Percentiles rank a stretch among this genome's conserved stretches.
phyloP scores from a whole-genome alignment of 257 asterid species.

The Ehretia macrophylla region DNA sequence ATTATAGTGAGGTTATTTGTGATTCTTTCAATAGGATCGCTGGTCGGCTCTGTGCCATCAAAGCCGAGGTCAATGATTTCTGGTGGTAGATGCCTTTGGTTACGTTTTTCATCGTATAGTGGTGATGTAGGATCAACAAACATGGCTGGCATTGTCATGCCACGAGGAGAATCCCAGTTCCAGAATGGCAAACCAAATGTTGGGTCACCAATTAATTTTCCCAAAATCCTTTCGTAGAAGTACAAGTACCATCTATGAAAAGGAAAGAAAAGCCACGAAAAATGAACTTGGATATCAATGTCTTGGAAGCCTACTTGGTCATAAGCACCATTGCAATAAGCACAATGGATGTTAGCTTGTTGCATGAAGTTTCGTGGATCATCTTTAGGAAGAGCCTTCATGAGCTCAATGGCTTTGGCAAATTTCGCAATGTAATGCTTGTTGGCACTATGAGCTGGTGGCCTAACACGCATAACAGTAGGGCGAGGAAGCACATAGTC shows the following conservation, averaged over 20 bases:
- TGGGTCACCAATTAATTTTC: slow-evolving; percentile 21
- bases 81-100: slow-evolving; percentile 9
- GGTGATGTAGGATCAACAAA: neutral
- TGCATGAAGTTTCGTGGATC: slow-evolving; percentile 23
- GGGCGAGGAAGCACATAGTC: slow-evolving; percentile 9
- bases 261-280: slow-evolving; percentile 30
- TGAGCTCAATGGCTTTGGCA: slow-evolving; percentile 12
- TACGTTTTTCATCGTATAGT: slow-evolving; percentile 13
- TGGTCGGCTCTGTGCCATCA: neutral
- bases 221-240: slow-evolving; percentile 30
- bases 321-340: slow-evolving; percentile 26
- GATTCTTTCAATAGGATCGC: neutral
- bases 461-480: slow-evolving; percentile 10
- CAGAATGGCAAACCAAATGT: slow-evolving; percentile 1
- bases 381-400: slow-evolving; percentile 16
- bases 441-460: slow-evolving; percentile 21
- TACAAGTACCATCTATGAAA: slow-evolving; percentile 31
- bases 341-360: slow-evolving; percentile 34
- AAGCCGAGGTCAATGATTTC: slow-evolving; percentile 3
- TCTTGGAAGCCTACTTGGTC: neutral
- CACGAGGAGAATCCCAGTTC: slow-evolving; percentile 22
- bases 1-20: slow-evolving; percentile 9
- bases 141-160: slow-evolving; percentile 20
- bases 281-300: slow-evolving; percentile 15
- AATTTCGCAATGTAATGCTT: slow-evolving; percentile 13